Evolutionary conservation across 2,329 filamentous ascomycete species (phyloP).

Genomic region (Pezicula rhizophila): DNA sequence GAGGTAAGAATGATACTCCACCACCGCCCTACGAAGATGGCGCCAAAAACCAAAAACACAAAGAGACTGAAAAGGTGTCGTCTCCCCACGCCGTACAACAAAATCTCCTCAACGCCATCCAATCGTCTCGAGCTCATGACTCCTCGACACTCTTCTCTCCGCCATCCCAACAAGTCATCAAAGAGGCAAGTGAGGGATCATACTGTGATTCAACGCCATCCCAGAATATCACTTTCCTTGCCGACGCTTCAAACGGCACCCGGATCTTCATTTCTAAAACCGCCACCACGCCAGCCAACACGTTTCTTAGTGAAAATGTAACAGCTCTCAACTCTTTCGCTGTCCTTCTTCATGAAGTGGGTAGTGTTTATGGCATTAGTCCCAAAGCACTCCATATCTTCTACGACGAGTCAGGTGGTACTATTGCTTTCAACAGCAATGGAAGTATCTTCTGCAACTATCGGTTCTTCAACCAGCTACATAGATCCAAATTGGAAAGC

Average conservation of each 20-base stretch:
- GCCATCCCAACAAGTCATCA: slow-evolving; percentile 65
- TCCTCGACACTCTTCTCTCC: slow-evolving; percentile 67
- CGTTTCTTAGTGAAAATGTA: slow-evolving; percentile 58
- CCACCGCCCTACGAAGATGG: slow-evolving; percentile 22
- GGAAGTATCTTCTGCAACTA: slow-evolving; percentile 94
- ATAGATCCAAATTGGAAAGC: slow-evolving; percentile 45
- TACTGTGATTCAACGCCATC: slow-evolving; percentile 78
- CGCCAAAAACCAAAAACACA: slow-evolving; percentile 7
- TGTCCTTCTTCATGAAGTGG: slow-evolving; percentile 61
- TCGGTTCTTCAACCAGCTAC: slow-evolving; percentile 76
- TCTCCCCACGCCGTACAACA: slow-evolving; percentile 57
- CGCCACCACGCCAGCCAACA: slow-evolving; percentile 39
- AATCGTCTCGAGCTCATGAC: slow-evolving; percentile 70
- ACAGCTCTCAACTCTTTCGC: slow-evolving; percentile 64
- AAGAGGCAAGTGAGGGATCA: slow-evolving; percentile 61
- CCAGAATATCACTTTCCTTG: slow-evolving; percentile 66
- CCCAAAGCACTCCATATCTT: slow-evolving; percentile 74
- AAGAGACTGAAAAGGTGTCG: slow-evolving; percentile 40
- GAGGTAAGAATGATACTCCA: slow-evolving; percentile 8
- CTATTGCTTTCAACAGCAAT: slow-evolving; percentile 86
- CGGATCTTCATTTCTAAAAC: slow-evolving; percentile 64
- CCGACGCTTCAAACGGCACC: slow-evolving; percentile 65
- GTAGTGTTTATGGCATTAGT: slow-evolving; percentile 65
- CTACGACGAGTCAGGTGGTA: slow-evolving; percentile 70
- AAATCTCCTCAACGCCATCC: slow-evolving; percentile 72